Evolutionary conservation across 1,139 yeast species (phyloP).

Genomic region (Hyphopichia buzzinii): DNA sequence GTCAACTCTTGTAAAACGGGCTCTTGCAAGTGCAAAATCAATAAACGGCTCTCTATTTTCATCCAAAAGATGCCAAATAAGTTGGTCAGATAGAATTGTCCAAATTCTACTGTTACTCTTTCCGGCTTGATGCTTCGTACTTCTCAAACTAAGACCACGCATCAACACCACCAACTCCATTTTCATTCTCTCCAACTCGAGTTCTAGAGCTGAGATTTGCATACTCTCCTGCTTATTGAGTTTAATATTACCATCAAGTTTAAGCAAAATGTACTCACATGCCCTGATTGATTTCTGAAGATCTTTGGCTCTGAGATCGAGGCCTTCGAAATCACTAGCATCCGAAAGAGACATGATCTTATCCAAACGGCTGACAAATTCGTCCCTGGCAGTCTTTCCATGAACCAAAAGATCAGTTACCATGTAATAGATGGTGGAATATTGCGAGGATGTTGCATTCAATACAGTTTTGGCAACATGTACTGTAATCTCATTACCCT

Average conservation of each 20-base stretch:
- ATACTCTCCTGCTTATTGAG: slow-evolving; percentile 24
- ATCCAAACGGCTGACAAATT: slow-evolving; percentile 58
- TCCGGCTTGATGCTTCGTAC: slow-evolving; percentile 30
- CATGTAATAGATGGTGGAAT: slow-evolving; percentile 62
- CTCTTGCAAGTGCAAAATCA: slow-evolving; percentile 66
- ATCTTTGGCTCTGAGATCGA: slow-evolving; percentile 49
- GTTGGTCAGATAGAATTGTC: slow-evolving; percentile 55
- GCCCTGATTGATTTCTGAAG: slow-evolving; percentile 57
- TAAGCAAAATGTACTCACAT: slow-evolving; percentile 44
- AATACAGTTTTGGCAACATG: slow-evolving; percentile 71
- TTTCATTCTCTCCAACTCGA: slow-evolving; percentile 55
- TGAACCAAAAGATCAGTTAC: slow-evolving; percentile 65
- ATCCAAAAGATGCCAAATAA: slow-evolving; percentile 69
- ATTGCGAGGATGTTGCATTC: slow-evolving; percentile 72
- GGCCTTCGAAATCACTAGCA: slow-evolving; percentile 55
- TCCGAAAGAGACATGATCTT: slow-evolving; percentile 70
- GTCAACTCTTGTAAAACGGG: slow-evolving; percentile 60
- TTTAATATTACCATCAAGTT: slow-evolving; percentile 30
- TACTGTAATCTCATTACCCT: slow-evolving; percentile 37
- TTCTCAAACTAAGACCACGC: slow-evolving; percentile 61
- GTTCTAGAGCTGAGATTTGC: slow-evolving; percentile 41
- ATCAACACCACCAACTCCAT: slow-evolving; percentile 65
- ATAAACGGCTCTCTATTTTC: slow-evolving; percentile 62
- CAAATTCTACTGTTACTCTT: slow-evolving; percentile 25
- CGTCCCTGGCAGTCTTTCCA: slow-evolving; percentile 59